phyloP scores from a whole-genome alignment of 352 stramenopile genomes.

The Phytophthora sp. region DNA sequence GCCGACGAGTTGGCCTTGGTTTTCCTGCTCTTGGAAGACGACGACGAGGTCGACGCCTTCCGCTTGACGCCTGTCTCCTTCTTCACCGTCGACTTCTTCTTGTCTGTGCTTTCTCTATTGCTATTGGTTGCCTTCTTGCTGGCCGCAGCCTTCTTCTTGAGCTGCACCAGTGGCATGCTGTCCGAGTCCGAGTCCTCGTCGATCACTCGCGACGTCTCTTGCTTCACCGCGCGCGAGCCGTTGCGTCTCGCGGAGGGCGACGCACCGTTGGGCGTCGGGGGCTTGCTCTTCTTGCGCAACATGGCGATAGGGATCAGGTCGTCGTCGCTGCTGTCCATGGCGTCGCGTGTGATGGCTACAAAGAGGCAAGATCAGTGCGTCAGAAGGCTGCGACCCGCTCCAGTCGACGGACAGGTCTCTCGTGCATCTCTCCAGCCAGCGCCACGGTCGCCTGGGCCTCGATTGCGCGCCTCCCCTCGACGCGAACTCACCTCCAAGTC shows the following conservation, averaged over 20 bases:
- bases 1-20: conserved; percentile 28
- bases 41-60: conserved; percentile 40
- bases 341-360: conserved; percentile 2
- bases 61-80: conserved; percentile 67
- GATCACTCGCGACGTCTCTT: conserved; percentile 33
- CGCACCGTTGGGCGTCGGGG: conserved; percentile 13
- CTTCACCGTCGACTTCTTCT: conserved; percentile 47
- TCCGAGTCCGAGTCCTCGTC: conserved; percentile 80
- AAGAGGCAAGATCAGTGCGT: not conserved
- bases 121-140: conserved; percentile 50
- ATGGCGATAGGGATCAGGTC: conserved; percentile 76
- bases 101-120: conserved; percentile 15
- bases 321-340: conserved; percentile 81
- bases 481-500: conserved; percentile 22
- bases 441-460: not conserved
- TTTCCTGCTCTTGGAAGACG: conserved; percentile 54
- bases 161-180: conserved; percentile 75
- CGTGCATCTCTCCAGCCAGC: not conserved
- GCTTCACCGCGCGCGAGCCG: conserved; percentile 30
- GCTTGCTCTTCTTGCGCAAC: conserved; percentile 66
- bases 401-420: not conserved
- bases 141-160: conserved; percentile 73
- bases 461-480: conserved; percentile 6
- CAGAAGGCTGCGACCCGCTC: not conserved
- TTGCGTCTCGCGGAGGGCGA: conserved; percentile 11